Conservation (phyloP, 257 asterid species). For the Apocynum venetum region DNA sequence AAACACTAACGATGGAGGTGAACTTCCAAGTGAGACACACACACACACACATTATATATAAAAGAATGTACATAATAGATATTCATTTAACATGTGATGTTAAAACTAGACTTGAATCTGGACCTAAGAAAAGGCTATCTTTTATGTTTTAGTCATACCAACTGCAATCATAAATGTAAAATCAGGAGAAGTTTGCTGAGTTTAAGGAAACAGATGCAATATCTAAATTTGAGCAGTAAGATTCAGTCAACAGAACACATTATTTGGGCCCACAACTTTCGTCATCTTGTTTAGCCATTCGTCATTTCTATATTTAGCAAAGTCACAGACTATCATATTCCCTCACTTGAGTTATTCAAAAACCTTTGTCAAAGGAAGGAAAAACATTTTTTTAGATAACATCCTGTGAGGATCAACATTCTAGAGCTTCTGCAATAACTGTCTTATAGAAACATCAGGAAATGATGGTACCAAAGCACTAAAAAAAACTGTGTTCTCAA, state of each 20-base stretch:
- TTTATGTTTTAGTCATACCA: background rate
- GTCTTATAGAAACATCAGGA: background rate
- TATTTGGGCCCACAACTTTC: background rate
- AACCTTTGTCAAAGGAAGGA: background rate
- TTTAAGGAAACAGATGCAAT: background rate
- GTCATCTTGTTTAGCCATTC: background rate
- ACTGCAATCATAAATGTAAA: background rate
- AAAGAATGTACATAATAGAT: background rate
- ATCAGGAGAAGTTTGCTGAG: background rate
- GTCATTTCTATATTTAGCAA: background rate
- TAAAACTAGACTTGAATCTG: too few relatives aligned
- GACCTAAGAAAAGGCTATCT: background rate
- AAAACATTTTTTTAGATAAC: background rate
- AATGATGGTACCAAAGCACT: background rate
- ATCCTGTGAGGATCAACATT: background rate
- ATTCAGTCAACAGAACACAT: background rate
- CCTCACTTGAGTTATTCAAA: background rate
- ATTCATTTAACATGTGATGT: too few relatives aligned
- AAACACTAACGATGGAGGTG: background rate
- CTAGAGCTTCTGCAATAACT: background rate
- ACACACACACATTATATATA: background rate
- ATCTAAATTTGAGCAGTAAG: background rate
- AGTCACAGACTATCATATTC: background rate
- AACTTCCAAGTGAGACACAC: background rate
- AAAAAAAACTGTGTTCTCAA: background rate